Percentiles rank a stretch among this genome's conserved stretches.
Evolutionary conservation across 2,329 filamentous ascomycete genomes (phyloP).

Genomic region (Aspergillus pseudotamarii): DNA sequence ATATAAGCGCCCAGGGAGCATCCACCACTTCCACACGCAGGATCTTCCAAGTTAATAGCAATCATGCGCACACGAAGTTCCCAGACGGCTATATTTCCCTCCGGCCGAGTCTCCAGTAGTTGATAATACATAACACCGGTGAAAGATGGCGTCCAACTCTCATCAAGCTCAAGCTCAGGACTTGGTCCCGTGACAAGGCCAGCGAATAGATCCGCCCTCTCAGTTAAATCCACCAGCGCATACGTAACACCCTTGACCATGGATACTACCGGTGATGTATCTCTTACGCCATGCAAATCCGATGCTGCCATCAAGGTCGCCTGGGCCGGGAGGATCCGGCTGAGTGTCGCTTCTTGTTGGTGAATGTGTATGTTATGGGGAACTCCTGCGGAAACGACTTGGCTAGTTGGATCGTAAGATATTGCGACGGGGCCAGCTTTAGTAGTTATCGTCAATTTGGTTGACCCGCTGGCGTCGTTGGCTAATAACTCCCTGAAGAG

Average conservation of each 20-base stretch:
- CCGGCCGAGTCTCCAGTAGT: conserved; percentile 13
- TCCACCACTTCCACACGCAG: conserved; percentile 64
- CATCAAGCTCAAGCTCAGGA: conserved; percentile 28
- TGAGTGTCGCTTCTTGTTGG: neutral
- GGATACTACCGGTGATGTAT: neutral
- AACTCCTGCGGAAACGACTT: neutral
- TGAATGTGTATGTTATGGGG: conserved; percentile 4
- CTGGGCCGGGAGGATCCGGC: neutral
- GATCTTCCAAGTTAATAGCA: conserved; percentile 55
- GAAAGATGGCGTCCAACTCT: conserved; percentile 31
- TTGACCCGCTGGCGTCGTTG: neutral
- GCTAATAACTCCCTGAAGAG: conserved; percentile 18
- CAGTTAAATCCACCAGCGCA: neutral
- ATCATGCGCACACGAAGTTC: conserved; percentile 34
- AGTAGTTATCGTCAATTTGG: neutral
- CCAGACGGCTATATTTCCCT: conserved; percentile 22
- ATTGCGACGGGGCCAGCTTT: neutral
- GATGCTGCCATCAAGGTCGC: neutral
- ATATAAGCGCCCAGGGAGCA: conserved; percentile 57
- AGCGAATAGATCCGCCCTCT: conserved; percentile 10
- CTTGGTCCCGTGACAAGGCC: conserved; percentile 22
- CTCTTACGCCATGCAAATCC: neutral
- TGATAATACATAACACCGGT: conserved; percentile 33
- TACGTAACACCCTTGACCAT: conserved; percentile 5
- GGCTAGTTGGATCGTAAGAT: neutral